Conservation (phyloP, 345 rosid genomes). For the Melastoma malabathricum region DNA sequence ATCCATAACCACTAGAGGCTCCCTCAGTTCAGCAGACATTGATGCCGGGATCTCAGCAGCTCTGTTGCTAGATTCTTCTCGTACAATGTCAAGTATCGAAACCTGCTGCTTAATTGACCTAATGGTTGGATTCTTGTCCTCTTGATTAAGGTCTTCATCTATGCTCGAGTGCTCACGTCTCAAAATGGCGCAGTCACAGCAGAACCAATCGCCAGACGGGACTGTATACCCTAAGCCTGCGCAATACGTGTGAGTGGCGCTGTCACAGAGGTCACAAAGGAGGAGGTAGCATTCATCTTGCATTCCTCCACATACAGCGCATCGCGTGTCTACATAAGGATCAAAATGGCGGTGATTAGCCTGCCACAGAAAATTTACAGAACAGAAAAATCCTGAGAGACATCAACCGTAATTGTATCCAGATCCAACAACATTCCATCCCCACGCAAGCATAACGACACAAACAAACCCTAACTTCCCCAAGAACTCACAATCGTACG, state of each 20-base stretch:
- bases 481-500: too few relatives aligned
- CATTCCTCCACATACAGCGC: slow-evolving; percentile 22
- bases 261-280: slow-evolving; percentile 52
- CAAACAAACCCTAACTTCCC: too few relatives aligned
- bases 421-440: too few relatives aligned
- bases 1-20: slow-evolving; percentile 8
- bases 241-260: slow-evolving; percentile 44
- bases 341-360: slow-evolving; percentile 20
- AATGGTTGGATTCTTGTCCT: slow-evolving; percentile 2
- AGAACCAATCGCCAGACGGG: slow-evolving; percentile 63
- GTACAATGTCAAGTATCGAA: slow-evolving; percentile 23
- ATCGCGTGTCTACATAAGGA: slow-evolving; percentile 27
- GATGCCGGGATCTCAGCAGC: neutral
- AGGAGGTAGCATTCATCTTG: slow-evolving; percentile 30
- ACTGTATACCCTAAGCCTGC: slow-evolving; percentile 39
- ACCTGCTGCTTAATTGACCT: slow-evolving; percentile 3
- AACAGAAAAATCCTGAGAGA: neutral
- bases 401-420: neutral
- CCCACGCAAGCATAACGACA: too few relatives aligned
- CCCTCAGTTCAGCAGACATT: slow-evolving; percentile 4
- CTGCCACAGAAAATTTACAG: slow-evolving; percentile 13
- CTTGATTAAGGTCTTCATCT: slow-evolving; percentile 13
- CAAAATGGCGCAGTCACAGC: slow-evolving; percentile 37
- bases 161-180: slow-evolving; percentile 21
- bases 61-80: slow-evolving; percentile 7